Conservation (phyloP, 2,329 filamentous ascomycete genomes). For the Paraphoma sp. region DNA sequence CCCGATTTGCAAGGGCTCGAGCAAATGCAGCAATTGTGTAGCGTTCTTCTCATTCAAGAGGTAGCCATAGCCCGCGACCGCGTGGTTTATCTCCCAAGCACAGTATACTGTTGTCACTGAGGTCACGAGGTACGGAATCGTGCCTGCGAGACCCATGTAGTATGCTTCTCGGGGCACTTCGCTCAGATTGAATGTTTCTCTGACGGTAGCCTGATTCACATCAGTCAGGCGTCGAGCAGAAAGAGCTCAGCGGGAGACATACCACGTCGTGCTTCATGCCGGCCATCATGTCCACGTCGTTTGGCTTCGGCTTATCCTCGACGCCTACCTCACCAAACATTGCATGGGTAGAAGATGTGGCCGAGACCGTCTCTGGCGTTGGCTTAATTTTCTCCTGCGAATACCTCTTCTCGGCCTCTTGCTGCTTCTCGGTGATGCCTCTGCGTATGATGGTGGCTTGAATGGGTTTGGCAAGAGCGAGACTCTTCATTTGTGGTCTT, state of each 20-base stretch:
- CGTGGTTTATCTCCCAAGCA: constrained; percentile 80
- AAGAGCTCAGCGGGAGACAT: neutral
- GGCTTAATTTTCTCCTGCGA: constrained; percentile 63
- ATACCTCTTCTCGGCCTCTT: constrained; percentile 62
- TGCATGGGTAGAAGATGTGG: constrained; percentile 59
- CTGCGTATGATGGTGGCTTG: constrained; percentile 47
- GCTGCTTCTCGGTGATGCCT: constrained; percentile 55
- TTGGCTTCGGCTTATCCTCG: constrained; percentile 30
- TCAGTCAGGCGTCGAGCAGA: constrained; percentile 7
- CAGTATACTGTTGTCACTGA: constrained; percentile 83
- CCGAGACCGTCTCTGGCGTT: constrained; percentile 66
- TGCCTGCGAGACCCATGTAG: constrained; percentile 58
- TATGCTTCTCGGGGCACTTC: constrained; percentile 57
- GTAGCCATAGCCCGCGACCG: constrained; percentile 66
- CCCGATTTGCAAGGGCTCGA: constrained; percentile 88
- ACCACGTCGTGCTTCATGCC: constrained; percentile 50
- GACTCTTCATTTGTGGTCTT: constrained; percentile 41
- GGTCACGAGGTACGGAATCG: constrained; percentile 75
- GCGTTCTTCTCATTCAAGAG: constrained; percentile 75
- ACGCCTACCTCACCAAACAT: constrained; percentile 49
- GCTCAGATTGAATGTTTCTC: constrained; percentile 56
- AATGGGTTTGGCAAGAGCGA: constrained; percentile 43
- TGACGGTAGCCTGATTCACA: constrained; percentile 51
- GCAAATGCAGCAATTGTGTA: constrained; percentile 71
- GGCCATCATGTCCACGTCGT: constrained; percentile 55